These are phyloP conservation scores for Echinosophora koreensis DNA, from an alignment of 306 rosid species.

Conservation along the genomic window DNA sequence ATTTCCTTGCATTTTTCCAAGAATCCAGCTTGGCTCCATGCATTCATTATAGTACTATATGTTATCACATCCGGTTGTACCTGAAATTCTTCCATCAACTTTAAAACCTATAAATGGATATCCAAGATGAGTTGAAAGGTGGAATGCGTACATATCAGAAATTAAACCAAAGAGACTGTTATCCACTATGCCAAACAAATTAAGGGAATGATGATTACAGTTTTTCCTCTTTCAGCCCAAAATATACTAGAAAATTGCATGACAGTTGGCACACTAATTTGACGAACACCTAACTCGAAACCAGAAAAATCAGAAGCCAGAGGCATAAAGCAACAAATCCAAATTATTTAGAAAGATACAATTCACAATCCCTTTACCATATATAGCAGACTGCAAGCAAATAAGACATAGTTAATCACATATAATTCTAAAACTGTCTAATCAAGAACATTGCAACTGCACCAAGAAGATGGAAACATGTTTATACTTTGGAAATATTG, in stretches of 20 bases:
- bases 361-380: conserved; percentile 18
- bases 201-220: not conserved
- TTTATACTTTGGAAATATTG: not conserved
- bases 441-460: conserved; percentile 33
- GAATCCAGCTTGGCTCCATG: conserved; percentile 83
- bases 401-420: not conserved
- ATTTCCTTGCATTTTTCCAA: conserved; percentile 69
- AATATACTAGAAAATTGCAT: not conserved
- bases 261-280: conserved; percentile 10
- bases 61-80: conserved; percentile 77
- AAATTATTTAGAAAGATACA: conserved; percentile 4
- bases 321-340: not conserved
- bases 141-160: not conserved
- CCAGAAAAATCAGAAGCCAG: conserved; percentile 6
- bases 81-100: conserved; percentile 68
- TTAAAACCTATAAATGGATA: conserved; percentile 61
- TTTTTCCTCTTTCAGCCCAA: conserved; percentile 9
- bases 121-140: conserved; percentile 26
- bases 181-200: conserved; percentile 15
- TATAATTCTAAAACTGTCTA: not conserved
- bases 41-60: conserved; percentile 78
- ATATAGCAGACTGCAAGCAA: not conserved
- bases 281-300: not conserved
- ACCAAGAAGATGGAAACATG: not conserved
- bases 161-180: not conserved